These are phyloP conservation scores for Carpinus viminea DNA, from an alignment of 306 rosid genomes.

Conservation along the genomic window DNA sequence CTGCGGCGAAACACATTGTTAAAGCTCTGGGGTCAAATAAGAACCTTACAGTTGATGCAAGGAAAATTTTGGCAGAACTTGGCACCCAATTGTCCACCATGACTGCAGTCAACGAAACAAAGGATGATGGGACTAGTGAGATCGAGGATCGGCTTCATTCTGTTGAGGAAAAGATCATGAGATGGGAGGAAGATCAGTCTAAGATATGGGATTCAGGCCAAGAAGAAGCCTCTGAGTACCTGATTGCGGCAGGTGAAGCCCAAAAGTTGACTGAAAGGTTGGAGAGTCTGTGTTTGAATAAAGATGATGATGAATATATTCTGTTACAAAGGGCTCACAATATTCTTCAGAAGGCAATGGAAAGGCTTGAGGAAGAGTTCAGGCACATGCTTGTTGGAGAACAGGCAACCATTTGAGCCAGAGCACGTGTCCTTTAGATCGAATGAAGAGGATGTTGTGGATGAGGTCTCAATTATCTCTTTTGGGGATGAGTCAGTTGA, in stretches of 20 bases:
- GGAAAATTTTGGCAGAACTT: constrained; percentile 72
- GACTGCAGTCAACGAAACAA: constrained; percentile 33
- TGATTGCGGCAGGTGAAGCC: constrained; percentile 62
- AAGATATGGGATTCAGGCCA: constrained; percentile 77
- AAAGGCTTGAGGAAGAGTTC: constrained; percentile 81
- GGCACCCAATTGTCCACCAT: constrained; percentile 60
- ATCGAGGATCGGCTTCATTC: constrained; percentile 42
- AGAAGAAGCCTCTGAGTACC: constrained; percentile 61
- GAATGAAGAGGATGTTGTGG: constrained; percentile 59
- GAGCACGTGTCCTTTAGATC: constrained; percentile 77
- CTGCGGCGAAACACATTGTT: constrained; percentile 64
- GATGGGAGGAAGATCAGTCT: constrained; percentile 74
- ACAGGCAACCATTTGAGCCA: constrained; percentile 71
- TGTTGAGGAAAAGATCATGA: constrained; percentile 63
- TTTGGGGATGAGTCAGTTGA: constrained; percentile 72
- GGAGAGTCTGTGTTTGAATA: constrained; percentile 51
- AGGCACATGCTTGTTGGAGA: constrained; percentile 62
- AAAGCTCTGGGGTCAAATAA: constrained; percentile 66
- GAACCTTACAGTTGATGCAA: constrained; percentile 60
- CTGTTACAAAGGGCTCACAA: constrained; percentile 53
- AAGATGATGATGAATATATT: constrained; percentile 50
- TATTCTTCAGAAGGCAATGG: constrained; percentile 89
- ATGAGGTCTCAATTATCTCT: constrained; percentile 66
- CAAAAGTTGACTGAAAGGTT: constrained; percentile 52
- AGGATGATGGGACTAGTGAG: constrained; percentile 35